These are phyloP conservation scores for Kodamaea sp. DNA, from an alignment of 1,139 yeast species.

Conservation along the genomic window DNA sequence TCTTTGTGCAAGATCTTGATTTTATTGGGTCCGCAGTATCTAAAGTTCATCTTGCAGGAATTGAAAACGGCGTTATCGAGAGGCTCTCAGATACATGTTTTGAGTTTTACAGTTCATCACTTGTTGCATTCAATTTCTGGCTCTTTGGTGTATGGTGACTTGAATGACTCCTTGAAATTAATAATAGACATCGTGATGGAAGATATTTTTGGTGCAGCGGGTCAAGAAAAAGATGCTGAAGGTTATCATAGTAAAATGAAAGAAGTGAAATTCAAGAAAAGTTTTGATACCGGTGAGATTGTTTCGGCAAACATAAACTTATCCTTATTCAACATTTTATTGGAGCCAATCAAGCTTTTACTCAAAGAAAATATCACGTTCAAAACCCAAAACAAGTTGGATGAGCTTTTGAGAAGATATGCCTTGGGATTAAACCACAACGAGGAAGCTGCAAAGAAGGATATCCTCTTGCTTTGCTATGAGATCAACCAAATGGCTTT, in stretches of 20 bases:
- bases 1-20: constrained; percentile 66
- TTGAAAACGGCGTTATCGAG: constrained; percentile 75
- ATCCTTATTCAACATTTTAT: constrained; percentile 55
- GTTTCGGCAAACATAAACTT: constrained; percentile 68
- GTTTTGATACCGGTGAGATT: constrained; percentile 85
- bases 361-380: constrained; percentile 65
- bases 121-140: constrained; percentile 57
- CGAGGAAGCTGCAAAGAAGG: constrained; percentile 56
- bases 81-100: constrained; percentile 93
- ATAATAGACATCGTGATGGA: constrained; percentile 82
- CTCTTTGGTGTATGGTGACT: constrained; percentile 62
- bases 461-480: constrained; percentile 69
- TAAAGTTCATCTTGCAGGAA: constrained; percentile 75
- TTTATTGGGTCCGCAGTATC: constrained; percentile 70
- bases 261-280: constrained; percentile 86
- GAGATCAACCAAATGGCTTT: constrained; percentile 66
- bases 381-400: constrained; percentile 73
- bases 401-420: constrained; percentile 74
- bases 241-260: constrained; percentile 85
- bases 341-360: constrained; percentile 71
- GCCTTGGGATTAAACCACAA: constrained; percentile 79
- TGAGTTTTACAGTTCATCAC: constrained; percentile 83
- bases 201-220: constrained; percentile 89
- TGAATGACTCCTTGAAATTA: constrained; percentile 66
- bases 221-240: constrained; percentile 93